Evolutionary conservation across 169 alveolate genomes (phyloP), one percentile per base, ranked within the genome.

Genomic region (Toxoplasma gondii): DNA sequence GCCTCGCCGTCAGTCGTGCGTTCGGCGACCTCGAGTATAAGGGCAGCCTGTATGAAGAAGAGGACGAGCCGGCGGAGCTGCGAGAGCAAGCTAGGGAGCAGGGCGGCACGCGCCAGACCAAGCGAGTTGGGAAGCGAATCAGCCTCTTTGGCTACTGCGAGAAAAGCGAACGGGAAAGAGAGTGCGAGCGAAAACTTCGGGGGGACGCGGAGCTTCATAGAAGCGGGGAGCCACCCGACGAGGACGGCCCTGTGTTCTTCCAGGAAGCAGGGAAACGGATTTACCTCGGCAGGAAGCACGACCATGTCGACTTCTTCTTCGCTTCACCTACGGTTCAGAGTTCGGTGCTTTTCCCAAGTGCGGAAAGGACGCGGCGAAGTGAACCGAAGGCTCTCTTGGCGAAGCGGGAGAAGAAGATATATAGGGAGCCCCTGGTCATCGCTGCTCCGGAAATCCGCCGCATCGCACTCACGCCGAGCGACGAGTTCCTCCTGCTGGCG

Each of bases 11-110:
- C 88, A 97, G 99, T n/a, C 98, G 99, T 78, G 98, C 99, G 16
- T 93, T 99, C 81, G 99, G 99, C 4, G 99, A 99, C 96, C 93
- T 98, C 54, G 99, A 99, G 91, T 99, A 98, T 96, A 99, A 99
- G 84, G 87, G 87, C 4, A 45, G 91, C 31, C 31, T 45, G 74
- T 31, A 45, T 22, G 43, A 45, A 19, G 74, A 64, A 19, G 74
- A 64, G 22, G 74, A 64, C 31, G 74, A 10, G n/a, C 4, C 24
- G 34, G 31, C 74, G 74, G 74, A 1, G 74, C 74, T 1, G 74
- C 74, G 1, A 19, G n/a, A n/a, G n/a, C n/a, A n/a, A n/a, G n/a
- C n/a, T n/a, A 31, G 22, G 31, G 74, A 64, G 34, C 7, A 16
- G 74, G 74, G n/a, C 4, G 74, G 29, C 74, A 64, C 34, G 9